Evolutionary conservation across 805 yeast species (phyloP).

Genomic region (Torulaspora franciscae): DNA sequence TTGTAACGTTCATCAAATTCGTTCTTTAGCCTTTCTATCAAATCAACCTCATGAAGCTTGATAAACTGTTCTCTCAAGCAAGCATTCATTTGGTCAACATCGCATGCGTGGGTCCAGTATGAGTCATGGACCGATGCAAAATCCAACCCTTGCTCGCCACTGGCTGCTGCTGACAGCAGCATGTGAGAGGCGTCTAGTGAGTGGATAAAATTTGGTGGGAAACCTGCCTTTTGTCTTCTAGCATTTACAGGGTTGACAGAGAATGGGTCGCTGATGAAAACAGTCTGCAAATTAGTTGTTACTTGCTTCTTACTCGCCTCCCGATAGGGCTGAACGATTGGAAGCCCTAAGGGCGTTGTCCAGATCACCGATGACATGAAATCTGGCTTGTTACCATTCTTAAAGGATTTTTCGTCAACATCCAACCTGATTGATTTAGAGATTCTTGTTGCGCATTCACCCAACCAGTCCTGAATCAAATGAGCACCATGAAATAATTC

Average conservation of each 20-base stretch:
- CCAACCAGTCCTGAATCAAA: slow-evolving; percentile 93
- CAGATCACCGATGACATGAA: slow-evolving; percentile 87
- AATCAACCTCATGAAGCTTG: slow-evolving; percentile 64
- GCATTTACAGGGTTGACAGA: slow-evolving; percentile 76
- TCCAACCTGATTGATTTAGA: slow-evolving; percentile 72
- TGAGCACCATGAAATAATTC: slow-evolving; percentile 90
- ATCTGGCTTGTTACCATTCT: slow-evolving; percentile 48
- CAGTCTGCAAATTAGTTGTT: slow-evolving; percentile 79
- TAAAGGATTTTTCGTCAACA: slow-evolving; percentile 42
- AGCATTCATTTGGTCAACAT: slow-evolving; percentile 65
- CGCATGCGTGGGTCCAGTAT: slow-evolving; percentile 94
- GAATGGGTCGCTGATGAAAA: slow-evolving; percentile 85
- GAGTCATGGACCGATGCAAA: slow-evolving; percentile 98
- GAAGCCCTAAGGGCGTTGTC: slow-evolving; percentile 95
- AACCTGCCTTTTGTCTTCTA: slow-evolving; percentile 85
- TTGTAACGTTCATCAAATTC: slow-evolving; percentile 81
- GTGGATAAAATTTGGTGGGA: slow-evolving; percentile 93
- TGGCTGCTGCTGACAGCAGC: slow-evolving; percentile 80
- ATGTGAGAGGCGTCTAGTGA: slow-evolving; percentile 96
- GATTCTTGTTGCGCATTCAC: slow-evolving; percentile 75
- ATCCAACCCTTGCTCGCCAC: slow-evolving; percentile 57
- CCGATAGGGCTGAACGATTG: slow-evolving; percentile 96
- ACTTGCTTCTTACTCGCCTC: slow-evolving; percentile 59
- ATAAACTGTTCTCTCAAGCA: slow-evolving; percentile 76
- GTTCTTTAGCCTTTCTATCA: slow-evolving; percentile 61